phyloP scores from a whole-genome alignment of 169 alveolate species.

The Plasmodium coatneyi region DNA sequence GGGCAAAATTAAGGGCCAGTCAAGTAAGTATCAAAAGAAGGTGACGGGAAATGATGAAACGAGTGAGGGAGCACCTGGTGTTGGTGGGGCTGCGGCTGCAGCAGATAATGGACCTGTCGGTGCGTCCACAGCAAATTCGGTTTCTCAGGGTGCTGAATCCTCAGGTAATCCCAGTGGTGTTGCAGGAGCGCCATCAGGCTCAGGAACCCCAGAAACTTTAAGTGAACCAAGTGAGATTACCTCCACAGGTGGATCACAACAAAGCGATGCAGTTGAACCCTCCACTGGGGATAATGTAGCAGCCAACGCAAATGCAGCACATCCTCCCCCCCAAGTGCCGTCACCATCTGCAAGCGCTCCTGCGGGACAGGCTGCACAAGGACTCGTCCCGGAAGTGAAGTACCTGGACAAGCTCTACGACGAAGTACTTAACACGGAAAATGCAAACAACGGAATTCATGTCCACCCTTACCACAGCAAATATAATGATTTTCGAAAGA shows the following conservation, averaged over 20 bases:
- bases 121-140: not conserved
- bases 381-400: not conserved
- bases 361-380: not conserved
- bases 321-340: not conserved
- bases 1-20: not conserved
- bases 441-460: not conserved
- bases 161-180: too few species aligned
- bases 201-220: too few species aligned
- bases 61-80: not conserved
- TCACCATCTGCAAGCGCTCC: not conserved
- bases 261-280: too few species aligned
- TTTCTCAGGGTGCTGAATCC: too few species aligned
- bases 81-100: too few species aligned
- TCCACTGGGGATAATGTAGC: too few species aligned
- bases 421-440: not conserved
- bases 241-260: too few species aligned
- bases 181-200: too few species aligned
- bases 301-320: too few species aligned
- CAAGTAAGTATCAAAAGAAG: not conserved
- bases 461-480: not conserved
- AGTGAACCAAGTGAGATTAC: too few species aligned
- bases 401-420: constrained; percentile 21
- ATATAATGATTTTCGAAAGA: not conserved
- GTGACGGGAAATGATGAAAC: not conserved
- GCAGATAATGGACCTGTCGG: too few species aligned